Percentiles rank a stretch among this genome's conserved stretches.
Conservation (phyloP, 78 protist genomes). For the Dictyostelium capitatum region DNA sequence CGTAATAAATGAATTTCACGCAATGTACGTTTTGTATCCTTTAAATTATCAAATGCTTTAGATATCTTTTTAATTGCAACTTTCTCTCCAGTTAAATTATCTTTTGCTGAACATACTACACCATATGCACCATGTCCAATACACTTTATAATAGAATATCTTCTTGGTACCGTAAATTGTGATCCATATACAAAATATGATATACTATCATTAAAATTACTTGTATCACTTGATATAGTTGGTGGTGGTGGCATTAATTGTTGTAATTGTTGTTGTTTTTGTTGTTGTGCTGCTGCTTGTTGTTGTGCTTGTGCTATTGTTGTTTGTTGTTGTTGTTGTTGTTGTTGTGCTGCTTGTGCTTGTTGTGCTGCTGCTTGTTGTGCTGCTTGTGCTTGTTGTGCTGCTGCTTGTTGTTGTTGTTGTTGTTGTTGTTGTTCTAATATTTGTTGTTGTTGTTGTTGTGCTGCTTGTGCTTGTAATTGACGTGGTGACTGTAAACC, state of each 20-base stretch:
- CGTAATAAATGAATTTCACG: slow-evolving; percentile 96
- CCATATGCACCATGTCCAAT: slow-evolving; percentile 85
- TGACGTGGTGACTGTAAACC: slow-evolving; percentile 5
- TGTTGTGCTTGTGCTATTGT: slow-evolving; percentile 3
- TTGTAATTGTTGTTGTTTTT: slow-evolving; percentile 17
- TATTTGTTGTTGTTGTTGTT: background rate
- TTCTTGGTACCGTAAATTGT: slow-evolving; percentile 54
- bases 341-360: slow-evolving; percentile 43
- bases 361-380: background rate
- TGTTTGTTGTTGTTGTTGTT: slow-evolving; percentile 29
- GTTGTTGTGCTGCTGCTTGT: slow-evolving; percentile 15
- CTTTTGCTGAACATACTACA: slow-evolving; percentile 76
- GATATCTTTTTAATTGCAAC: slow-evolving; percentile 97
- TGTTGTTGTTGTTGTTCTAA: slow-evolving; percentile 24
- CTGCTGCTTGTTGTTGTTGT: slow-evolving; percentile 29
- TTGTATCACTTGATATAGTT: background rate
- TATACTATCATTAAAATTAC: slow-evolving; percentile 26
- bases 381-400: slow-evolving; percentile 51
- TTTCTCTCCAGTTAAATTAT: slow-evolving; percentile 40
- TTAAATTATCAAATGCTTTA: slow-evolving; percentile 92
- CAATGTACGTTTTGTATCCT: slow-evolving; percentile 95
- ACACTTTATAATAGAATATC: slow-evolving; percentile 44
- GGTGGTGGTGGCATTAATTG: slow-evolving; percentile 42
- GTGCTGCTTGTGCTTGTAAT: slow-evolving; percentile 5
- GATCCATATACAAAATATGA: slow-evolving; percentile 52